phyloP scores from a whole-genome alignment of 345 rosid species.

The Rubroshorea leprosula region DNA sequence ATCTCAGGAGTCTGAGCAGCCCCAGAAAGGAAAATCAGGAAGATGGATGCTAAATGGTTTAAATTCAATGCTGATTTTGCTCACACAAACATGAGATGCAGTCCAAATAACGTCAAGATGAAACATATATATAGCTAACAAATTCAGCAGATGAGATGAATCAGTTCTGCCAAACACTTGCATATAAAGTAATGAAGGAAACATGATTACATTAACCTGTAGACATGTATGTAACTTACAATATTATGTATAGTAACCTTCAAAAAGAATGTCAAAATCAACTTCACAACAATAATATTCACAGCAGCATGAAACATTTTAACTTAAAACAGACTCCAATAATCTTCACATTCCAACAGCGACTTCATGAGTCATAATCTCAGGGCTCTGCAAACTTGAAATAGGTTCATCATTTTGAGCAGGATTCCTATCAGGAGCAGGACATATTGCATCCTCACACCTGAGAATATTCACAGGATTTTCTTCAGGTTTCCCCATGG shows the following conservation, averaged over 20 bases:
- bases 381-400: slow-evolving; percentile 31
- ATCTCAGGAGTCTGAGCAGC: no score
- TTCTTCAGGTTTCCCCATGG: slow-evolving; percentile 29
- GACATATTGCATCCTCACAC: slow-evolving; percentile 19
- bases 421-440: slow-evolving; percentile 19
- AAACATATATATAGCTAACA: no score
- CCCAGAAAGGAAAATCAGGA: no score
- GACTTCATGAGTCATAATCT: slow-evolving; percentile 50
- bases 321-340: slow-evolving; percentile 3
- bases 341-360: slow-evolving; percentile 55
- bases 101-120: no score
- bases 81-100: no score
- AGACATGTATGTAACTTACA: slow-evolving; percentile 19
- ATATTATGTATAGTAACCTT: slow-evolving; percentile 12
- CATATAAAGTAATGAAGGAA: slow-evolving; percentile 14
- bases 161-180: slow-evolving; percentile 5
- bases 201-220: slow-evolving; percentile 23
- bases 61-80: no score
- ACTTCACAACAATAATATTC: slow-evolving; percentile 27
- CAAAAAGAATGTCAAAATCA: slow-evolving; percentile 22
- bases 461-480: slow-evolving; percentile 23
- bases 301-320: slow-evolving; percentile 29
- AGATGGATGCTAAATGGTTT: no score
- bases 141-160: no score
- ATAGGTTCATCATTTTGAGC: slow-evolving; percentile 25